Percentiles rank a stretch among this genome's conserved stretches.
These are phyloP conservation scores for Epichloe bromicola DNA, from an alignment of 2,329 filamentous ascomycete species.

Conservation along the genomic window DNA sequence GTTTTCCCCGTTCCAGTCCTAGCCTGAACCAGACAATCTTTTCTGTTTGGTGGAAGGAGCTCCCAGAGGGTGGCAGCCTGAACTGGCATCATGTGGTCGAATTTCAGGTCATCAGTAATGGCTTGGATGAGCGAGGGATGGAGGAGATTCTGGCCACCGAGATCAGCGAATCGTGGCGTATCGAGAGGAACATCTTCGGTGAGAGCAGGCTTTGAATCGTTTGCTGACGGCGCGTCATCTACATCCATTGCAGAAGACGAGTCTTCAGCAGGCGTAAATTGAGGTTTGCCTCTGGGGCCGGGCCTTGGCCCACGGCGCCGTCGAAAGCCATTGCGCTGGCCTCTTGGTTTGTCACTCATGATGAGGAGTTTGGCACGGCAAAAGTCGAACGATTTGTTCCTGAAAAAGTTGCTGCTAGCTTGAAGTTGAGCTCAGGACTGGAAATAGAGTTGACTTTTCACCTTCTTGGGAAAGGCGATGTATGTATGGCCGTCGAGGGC, in stretches of 20 bases:
- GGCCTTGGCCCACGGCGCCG: slow-evolving; percentile 1
- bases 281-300: neutral
- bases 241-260: neutral
- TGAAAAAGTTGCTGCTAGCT: too few species aligned
- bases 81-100: slow-evolving; percentile 41
- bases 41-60: slow-evolving; percentile 30
- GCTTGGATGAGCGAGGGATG: slow-evolving; percentile 34
- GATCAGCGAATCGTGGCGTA: slow-evolving; percentile 33
- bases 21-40: slow-evolving; percentile 59
- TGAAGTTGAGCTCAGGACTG: too few species aligned
- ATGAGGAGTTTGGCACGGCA: neutral
- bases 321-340: slow-evolving; percentile 1
- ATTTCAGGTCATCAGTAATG: slow-evolving; percentile 34
- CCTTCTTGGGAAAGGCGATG: neutral
- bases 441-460: neutral
- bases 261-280: neutral
- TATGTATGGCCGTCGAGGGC: neutral
- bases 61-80: slow-evolving; percentile 38
- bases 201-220: slow-evolving; percentile 4
- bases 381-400: neutral
- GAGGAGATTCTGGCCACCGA: slow-evolving; percentile 25
- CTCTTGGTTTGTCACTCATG: slow-evolving; percentile 3
- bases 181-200: slow-evolving; percentile 24
- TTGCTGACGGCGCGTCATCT: neutral
- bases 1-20: slow-evolving; percentile 86